These are phyloP conservation scores for Penicillium desertorum DNA, from an alignment of 495 filamentous ascomycete species.

Conservation along the genomic window DNA sequence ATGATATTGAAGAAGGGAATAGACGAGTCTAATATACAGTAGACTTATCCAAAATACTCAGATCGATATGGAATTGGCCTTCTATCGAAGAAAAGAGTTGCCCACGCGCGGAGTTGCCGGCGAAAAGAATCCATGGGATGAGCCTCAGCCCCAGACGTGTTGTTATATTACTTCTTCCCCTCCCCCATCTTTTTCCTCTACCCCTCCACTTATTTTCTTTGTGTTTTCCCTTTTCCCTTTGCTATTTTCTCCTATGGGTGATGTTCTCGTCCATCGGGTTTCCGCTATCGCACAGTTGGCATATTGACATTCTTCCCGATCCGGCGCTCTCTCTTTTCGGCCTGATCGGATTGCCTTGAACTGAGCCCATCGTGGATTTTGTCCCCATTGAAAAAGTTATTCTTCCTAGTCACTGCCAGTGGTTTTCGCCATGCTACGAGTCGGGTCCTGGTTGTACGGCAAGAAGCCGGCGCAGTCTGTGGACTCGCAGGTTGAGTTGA, in stretches of 20 bases:
- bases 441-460: constrained; percentile 59
- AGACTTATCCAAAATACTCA: neutral
- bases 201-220: constrained; percentile 5
- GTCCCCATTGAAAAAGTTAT: constrained; percentile 1
- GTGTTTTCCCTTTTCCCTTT: constrained; percentile 1
- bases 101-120: constrained; percentile 15
- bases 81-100: neutral
- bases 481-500: constrained; percentile 57
- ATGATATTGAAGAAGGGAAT: neutral
- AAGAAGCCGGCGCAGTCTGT: constrained; percentile 58
- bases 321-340: constrained; percentile 23
- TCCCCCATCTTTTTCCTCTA: constrained; percentile 3
- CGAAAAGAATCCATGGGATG: constrained; percentile 15
- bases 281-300: constrained; percentile 29
- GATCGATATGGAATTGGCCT: neutral
- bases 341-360: constrained; percentile 11
- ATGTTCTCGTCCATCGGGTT: constrained; percentile 22
- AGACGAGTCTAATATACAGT: neutral
- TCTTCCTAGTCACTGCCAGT: constrained; percentile 6
- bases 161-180: constrained; percentile 22
- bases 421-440: constrained; percentile 37
- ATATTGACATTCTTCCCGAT: constrained; percentile 37
- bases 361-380: constrained; percentile 9
- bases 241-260: constrained; percentile 10
- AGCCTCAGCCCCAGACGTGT: constrained; percentile 10